Base-by-base conservation (phyloP, 1,139 yeast genomes). In the Hansenula sp. region DNA sequence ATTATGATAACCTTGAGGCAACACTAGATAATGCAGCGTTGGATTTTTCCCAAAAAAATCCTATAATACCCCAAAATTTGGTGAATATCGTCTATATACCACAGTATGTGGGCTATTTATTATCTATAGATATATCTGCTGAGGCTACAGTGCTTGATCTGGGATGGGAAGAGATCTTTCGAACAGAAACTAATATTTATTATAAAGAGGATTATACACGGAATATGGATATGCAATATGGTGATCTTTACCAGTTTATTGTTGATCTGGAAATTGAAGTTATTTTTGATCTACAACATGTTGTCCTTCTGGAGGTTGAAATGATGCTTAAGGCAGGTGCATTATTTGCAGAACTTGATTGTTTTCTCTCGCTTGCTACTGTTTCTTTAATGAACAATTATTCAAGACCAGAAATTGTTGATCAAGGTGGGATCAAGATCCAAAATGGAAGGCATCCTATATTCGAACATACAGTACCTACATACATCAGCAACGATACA, bases 201-300 rank as follows among this genome's bases (percentile, higher is more conserved):
- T 71, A 53, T 46, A 71, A 70, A 47, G 63, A 61, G 26, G 49
- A 50, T 1, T 45, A 47, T 8, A 66, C 64, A 42, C 36, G 42
- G 5, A 44, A 48, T 12, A 51, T 71, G 52, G 75, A 71, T 50
- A 54, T 53, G 2, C 46, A 60, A 14, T 65, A 56, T 50, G 76
- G 76, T 2, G 75, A 71, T 45, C 56, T 70, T 3, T 67, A 67
- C 45, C 64, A 66, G 4, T 44, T 64, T 3, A 65, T 71, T 11
- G 50, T 63, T 19, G 72, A 71, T 44, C 45, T 64, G 4, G 73
- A 72, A 43, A 63, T 71, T 39, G 77, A 71, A 43, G 55, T 73
- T 2, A 39, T 68, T 10, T 60, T 62, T 36, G 46, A 53, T 3
- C 46, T 72, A 9, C 68, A 66, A 33, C 50, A 49, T n/a, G 48